phyloP scores from a whole-genome alignment of 495 filamentous ascomycete genomes.

The Tetracladium setigerum region DNA sequence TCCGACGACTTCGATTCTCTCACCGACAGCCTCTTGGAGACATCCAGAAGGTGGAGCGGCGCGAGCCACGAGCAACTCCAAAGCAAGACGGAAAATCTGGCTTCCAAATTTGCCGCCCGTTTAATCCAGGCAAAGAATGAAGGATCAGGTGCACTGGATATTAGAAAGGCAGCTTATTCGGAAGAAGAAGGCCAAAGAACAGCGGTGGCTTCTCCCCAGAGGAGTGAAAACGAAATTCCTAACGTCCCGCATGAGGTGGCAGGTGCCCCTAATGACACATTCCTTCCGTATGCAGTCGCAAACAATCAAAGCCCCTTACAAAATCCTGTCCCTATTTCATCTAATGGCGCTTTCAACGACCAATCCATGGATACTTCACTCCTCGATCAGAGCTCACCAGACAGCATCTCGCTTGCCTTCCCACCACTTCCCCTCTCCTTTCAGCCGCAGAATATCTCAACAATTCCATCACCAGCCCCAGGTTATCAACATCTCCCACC shows the following conservation, averaged over 20 bases:
- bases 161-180: slow-evolving; percentile 30
- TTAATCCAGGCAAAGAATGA: slow-evolving; percentile 23
- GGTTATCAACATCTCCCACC: not conserved
- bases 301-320: too few species aligned
- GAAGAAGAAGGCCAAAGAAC: slow-evolving; percentile 12
- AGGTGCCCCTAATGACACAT: too few species aligned
- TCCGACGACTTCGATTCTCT: slow-evolving; percentile 21
- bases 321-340: too few species aligned
- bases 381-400: slow-evolving; percentile 8
- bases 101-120: slow-evolving; percentile 27
- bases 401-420: slow-evolving; percentile 27
- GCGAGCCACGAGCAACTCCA: not conserved
- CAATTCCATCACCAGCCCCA: slow-evolving; percentile 17
- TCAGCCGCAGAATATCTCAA: slow-evolving; percentile 29
- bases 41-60: slow-evolving; percentile 28
- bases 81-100: slow-evolving; percentile 21
- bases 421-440: slow-evolving; percentile 29
- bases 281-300: too few species aligned
- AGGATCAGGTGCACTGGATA: slow-evolving; percentile 21
- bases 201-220: too few species aligned
- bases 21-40: slow-evolving; percentile 24
- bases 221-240: too few species aligned
- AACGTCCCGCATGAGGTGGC: too few species aligned
- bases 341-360: too few species aligned
- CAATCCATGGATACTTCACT: too few species aligned